Conservation (phyloP, 1,139 yeast species). For the Arxiozyma slooffiae region DNA sequence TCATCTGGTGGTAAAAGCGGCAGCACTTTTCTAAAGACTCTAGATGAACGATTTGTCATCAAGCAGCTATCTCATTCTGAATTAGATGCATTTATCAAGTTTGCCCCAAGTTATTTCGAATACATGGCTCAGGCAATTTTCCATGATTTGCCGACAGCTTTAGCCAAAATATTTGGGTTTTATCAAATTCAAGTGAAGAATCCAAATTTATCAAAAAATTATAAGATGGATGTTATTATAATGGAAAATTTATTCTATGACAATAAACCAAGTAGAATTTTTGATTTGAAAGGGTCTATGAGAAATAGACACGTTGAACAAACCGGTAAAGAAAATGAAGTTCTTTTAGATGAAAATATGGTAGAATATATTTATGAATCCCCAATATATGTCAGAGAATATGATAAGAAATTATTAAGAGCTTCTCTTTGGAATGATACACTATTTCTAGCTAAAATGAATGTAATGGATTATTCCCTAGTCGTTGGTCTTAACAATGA, state of each 20-base stretch:
- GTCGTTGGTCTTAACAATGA: conserved; percentile 81
- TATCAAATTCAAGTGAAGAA: conserved; percentile 86
- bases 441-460: conserved; percentile 87
- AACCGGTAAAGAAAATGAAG: conserved; percentile 93
- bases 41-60: conserved; percentile 81
- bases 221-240: conserved; percentile 82
- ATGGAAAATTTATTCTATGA: conserved; percentile 94
- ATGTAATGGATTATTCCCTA: conserved; percentile 95
- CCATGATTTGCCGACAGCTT: conserved; percentile 86
- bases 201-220: conserved; percentile 51
- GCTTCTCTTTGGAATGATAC: conserved; percentile 95
- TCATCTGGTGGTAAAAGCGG: conserved; percentile 96
- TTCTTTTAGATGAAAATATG: conserved; percentile 91
- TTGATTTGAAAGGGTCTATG: conserved; percentile 97
- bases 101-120: conserved; percentile 94
- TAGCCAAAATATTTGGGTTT: conserved; percentile 92
- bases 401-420: conserved; percentile 72
- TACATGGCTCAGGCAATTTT: conserved; percentile 92
- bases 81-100: conserved; percentile 83
- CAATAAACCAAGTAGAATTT: conserved; percentile 72
- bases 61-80: conserved; percentile 85
- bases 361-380: conserved; percentile 94
- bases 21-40: conserved; percentile 81
- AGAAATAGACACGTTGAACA: conserved; percentile 92
- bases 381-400: conserved; percentile 89